These are phyloP conservation scores for Alternaria sp. DNA, from an alignment of 2,329 filamentous ascomycete species.

Conservation along the genomic window DNA sequence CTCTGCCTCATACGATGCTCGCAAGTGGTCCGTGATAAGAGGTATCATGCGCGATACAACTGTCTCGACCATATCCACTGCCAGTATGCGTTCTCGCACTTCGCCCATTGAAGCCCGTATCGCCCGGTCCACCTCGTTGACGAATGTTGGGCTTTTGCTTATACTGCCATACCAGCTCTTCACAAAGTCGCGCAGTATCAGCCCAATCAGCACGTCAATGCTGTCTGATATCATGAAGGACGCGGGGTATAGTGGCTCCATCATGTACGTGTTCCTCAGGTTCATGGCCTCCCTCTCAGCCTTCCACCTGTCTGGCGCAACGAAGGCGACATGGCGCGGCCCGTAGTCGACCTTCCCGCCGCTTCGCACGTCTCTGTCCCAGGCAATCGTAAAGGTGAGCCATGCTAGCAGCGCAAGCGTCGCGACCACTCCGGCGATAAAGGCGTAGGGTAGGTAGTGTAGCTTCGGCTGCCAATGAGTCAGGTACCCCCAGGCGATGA, in stretches of 20 bases:
- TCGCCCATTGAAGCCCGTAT: slow-evolving; percentile 77
- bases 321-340: slow-evolving; percentile 63
- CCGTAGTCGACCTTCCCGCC: slow-evolving; percentile 54
- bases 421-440: slow-evolving; percentile 72
- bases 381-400: slow-evolving; percentile 68
- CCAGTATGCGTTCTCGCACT: slow-evolving; percentile 75
- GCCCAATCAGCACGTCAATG: slow-evolving; percentile 78
- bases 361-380: slow-evolving; percentile 54
- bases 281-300: slow-evolving; percentile 73
- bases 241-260: slow-evolving; percentile 74
- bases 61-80: slow-evolving; percentile 84
- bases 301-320: slow-evolving; percentile 71
- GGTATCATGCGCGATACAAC: slow-evolving; percentile 85
- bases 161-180: slow-evolving; percentile 89
- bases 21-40: slow-evolving; percentile 86
- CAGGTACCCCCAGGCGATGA: slow-evolving; percentile 88
- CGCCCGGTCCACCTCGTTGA: slow-evolving; percentile 84
- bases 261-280: slow-evolving; percentile 71
- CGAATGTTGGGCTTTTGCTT: slow-evolving; percentile 80
- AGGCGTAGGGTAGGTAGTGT: slow-evolving; percentile 86
- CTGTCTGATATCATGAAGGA: slow-evolving; percentile 81
- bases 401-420: slow-evolving; percentile 65
- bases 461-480: slow-evolving; percentile 84
- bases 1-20: slow-evolving; percentile 91
- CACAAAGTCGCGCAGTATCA: slow-evolving; percentile 85